Percentiles rank a stretch among this genome's conserved stretches.
These are phyloP conservation scores for Backusella luteola DNA, from an alignment of 192 early-diverging fungal species.

Conservation along the genomic window DNA sequence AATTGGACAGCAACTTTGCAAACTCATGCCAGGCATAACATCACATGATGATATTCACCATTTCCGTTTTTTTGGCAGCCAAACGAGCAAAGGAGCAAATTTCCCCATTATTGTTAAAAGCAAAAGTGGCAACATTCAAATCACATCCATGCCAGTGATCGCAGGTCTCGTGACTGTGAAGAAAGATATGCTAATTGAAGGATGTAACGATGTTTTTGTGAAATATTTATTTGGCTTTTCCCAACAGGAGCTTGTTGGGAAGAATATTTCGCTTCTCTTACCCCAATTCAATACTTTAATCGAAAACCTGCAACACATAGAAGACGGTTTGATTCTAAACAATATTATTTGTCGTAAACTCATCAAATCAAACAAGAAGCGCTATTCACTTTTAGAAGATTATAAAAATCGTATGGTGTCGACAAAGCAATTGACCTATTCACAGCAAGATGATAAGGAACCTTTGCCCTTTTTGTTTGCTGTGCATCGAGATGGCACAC, in stretches of 20 bases:
- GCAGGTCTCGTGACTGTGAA: conserved; percentile 60
- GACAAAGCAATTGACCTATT: conserved; percentile 7
- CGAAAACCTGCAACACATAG: conserved; percentile 35
- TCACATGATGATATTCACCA: conserved; percentile 43
- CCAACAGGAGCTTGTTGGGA: conserved; percentile 44
- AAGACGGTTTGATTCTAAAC: conserved; percentile 23
- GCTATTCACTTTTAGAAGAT: neutral
- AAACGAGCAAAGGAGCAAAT: conserved; percentile 46
- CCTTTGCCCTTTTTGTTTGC: conserved; percentile 41
- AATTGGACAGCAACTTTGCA: conserved; percentile 21
- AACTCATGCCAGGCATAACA: conserved; percentile 10
- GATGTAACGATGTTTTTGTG: conserved; percentile 57
- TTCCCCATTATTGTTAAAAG: conserved; percentile 59
- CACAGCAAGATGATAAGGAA: conserved; percentile 9
- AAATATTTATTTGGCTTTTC: conserved; percentile 64
- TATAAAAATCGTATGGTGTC: neutral
- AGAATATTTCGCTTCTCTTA: conserved; percentile 49
- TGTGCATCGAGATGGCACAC: conserved; percentile 62
- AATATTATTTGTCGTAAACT: conserved; percentile 30
- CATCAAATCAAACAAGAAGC: neutral
- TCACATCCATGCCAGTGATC: conserved; percentile 65
- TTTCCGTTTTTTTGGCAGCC: conserved; percentile 56
- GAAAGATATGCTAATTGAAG: conserved; percentile 48
- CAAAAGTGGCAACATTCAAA: conserved; percentile 37
- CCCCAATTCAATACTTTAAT: conserved; percentile 60